These are phyloP conservation scores for Boehmeria nivea DNA, from an alignment of 306 rosid genomes.

Conservation along the genomic window DNA sequence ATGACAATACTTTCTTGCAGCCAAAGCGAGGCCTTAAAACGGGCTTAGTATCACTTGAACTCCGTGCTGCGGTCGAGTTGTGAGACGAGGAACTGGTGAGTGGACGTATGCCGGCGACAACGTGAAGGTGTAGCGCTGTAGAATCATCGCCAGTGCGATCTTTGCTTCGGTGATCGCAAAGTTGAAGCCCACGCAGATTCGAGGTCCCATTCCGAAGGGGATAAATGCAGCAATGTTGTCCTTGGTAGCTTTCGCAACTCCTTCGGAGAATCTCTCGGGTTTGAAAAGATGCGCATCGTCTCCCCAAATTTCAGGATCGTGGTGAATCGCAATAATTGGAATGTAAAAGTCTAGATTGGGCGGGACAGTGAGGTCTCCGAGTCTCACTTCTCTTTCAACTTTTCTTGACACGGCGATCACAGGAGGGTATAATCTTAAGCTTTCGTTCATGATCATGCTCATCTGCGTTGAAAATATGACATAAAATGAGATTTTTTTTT, in stretches of 20 bases:
- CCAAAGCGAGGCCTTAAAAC: too few relatives aligned
- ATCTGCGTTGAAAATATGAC: conserved; percentile 19
- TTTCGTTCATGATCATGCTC: conserved; percentile 25
- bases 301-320: conserved; percentile 22
- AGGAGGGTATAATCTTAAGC: conserved; percentile 22
- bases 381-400: neutral
- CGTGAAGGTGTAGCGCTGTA: conserved; percentile 16
- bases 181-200: conserved; percentile 11
- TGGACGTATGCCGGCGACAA: conserved; percentile 23
- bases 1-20: too few relatives aligned
- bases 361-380: conserved; percentile 17
- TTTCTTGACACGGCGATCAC: neutral
- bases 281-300: conserved; percentile 14
- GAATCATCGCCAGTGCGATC: conserved; percentile 29
- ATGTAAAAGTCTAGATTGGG: neutral
- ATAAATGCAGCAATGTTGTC: conserved; percentile 10
- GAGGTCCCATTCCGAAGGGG: conserved; percentile 22
- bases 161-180: conserved; percentile 18
- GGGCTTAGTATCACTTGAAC: conserved; percentile 19
- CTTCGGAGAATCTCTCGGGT: conserved; percentile 20
- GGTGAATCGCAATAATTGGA: conserved; percentile 5
- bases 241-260: conserved; percentile 20
- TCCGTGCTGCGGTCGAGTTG: conserved; percentile 23
- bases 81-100: conserved; percentile 1
- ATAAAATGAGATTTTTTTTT: too few relatives aligned